Percentiles rank a stretch among this genome's conserved stretches.
Conservation (phyloP, 2,329 filamentous ascomycete species). For the Hymenoscyphus fructigenus region DNA sequence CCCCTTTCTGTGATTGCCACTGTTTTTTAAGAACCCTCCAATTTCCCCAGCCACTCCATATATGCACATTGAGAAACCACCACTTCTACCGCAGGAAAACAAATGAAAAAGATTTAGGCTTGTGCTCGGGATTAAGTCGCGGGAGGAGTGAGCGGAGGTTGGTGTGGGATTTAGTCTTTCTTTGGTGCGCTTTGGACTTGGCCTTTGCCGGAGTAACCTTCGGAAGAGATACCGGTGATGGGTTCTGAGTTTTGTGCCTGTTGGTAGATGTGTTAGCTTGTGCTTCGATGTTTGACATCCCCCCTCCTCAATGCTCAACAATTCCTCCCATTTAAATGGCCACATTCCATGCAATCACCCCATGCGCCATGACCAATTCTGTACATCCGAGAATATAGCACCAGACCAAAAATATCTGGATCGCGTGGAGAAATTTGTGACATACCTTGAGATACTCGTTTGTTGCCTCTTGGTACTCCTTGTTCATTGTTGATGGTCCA, state of each 20-base stretch:
- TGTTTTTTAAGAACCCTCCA: neutral
- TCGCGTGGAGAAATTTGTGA: slow-evolving; percentile 21
- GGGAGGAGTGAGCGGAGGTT: neutral
- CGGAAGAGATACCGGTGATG: slow-evolving; percentile 77
- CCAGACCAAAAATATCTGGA: neutral
- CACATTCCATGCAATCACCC: neutral
- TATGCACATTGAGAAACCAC: slow-evolving; percentile 11
- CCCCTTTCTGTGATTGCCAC: neutral
- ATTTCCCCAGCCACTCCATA: slow-evolving; percentile 3
- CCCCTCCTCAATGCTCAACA: slow-evolving; percentile 4
- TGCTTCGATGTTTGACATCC: neutral
- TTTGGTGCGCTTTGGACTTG: slow-evolving; percentile 60
- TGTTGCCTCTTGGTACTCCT: slow-evolving; percentile 93
- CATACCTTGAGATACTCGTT: slow-evolving; percentile 93
- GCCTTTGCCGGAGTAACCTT: slow-evolving; percentile 76
- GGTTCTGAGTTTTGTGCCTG: slow-evolving; percentile 84
- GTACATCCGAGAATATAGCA: neutral
- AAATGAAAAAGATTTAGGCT: slow-evolving; percentile 10
- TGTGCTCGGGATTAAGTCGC: neutral
- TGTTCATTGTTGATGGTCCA: slow-evolving; percentile 83
- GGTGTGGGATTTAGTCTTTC: slow-evolving; percentile 27
- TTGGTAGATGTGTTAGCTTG: slow-evolving; percentile 24
- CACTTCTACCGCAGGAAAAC: slow-evolving; percentile 10
- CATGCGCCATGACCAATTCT: neutral
- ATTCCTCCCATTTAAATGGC: neutral